Evolutionary conservation across 2,329 filamentous ascomycete genomes (phyloP).

Genomic region (Talaromyces sp.): DNA sequence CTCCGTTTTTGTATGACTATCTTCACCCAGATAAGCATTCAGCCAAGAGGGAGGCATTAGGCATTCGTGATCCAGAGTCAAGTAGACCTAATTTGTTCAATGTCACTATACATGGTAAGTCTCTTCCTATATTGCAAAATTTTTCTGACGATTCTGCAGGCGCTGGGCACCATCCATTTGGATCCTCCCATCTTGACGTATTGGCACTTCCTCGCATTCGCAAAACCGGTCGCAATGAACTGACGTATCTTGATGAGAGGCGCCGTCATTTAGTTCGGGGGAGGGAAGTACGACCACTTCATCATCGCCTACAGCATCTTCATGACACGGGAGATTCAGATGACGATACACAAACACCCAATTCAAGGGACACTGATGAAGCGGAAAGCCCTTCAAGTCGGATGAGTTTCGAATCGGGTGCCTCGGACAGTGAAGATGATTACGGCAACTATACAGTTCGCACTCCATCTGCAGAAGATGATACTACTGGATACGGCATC

Average conservation of each 20-base stretch:
- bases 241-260: slow-evolving; percentile 64
- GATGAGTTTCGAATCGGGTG: slow-evolving; percentile 48
- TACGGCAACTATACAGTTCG: slow-evolving; percentile 22
- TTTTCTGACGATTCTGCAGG: slow-evolving; percentile 37
- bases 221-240: slow-evolving; percentile 55
- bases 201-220: slow-evolving; percentile 68
- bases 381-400: slow-evolving; percentile 78
- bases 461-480: slow-evolving; percentile 14
- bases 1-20: slow-evolving; percentile 71
- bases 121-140: slow-evolving; percentile 59
- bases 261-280: slow-evolving; percentile 49
- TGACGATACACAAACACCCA: slow-evolving; percentile 65
- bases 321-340: slow-evolving; percentile 81
- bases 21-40: slow-evolving; percentile 76
- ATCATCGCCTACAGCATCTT: slow-evolving; percentile 69
- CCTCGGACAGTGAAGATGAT: slow-evolving; percentile 44
- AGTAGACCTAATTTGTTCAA: slow-evolving; percentile 51
- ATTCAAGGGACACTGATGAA: slow-evolving; percentile 74
- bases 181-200: slow-evolving; percentile 47
- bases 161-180: slow-evolving; percentile 33
- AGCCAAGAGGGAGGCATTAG: slow-evolving; percentile 72
- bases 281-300: slow-evolving; percentile 69
- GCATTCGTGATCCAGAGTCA: slow-evolving; percentile 65
- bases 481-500: slow-evolving; percentile 14
- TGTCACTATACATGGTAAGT: slow-evolving; percentile 55